These are phyloP conservation scores for Fusarium cicatricum DNA, from an alignment of 2,329 filamentous ascomycete genomes.

Conservation along the genomic window DNA sequence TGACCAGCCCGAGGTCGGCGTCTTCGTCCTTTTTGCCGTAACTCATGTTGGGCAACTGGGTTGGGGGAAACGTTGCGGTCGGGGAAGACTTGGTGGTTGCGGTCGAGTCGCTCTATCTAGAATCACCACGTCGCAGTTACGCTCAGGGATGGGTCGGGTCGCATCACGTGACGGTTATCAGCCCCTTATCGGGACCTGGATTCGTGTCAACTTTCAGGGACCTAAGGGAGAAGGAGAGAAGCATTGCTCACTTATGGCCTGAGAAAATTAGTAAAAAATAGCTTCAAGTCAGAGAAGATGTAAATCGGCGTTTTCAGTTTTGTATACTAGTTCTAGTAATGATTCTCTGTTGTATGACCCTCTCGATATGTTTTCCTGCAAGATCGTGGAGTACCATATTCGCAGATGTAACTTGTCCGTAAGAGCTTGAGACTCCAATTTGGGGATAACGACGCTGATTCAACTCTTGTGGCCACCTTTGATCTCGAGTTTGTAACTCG, in stretches of 20 bases:
- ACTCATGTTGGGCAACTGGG: slow-evolving; percentile 74
- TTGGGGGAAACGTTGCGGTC: slow-evolving; percentile 42
- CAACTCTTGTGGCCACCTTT: background rate
- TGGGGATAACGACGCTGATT: background rate
- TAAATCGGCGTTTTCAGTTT: no score
- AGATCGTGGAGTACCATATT: background rate
- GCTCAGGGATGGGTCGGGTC: slow-evolving; percentile 41
- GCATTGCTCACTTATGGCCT: background rate
- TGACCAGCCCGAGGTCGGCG: slow-evolving; percentile 90
- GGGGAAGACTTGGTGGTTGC: slow-evolving; percentile 47
- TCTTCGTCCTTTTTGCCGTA: slow-evolving; percentile 99
- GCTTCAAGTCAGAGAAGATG: no score
- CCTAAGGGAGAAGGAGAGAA: background rate
- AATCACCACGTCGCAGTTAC: slow-evolving; percentile 53
- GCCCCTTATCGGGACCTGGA: slow-evolving; percentile 39
- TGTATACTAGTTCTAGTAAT: no score
- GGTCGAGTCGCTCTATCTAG: slow-evolving; percentile 40
- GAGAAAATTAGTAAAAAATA: background rate
- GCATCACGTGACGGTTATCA: slow-evolving; percentile 48
- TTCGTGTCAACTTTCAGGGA: slow-evolving; percentile 39
- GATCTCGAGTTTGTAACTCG: background rate
- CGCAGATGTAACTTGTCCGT: background rate
- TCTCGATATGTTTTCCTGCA: background rate
- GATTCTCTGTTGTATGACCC: background rate
- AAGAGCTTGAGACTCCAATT: background rate